Evolutionary conservation across 345 rosid species (phyloP), one percentile per base, ranked within the genome.

Genomic region (Melaleuca alternifolia): DNA sequence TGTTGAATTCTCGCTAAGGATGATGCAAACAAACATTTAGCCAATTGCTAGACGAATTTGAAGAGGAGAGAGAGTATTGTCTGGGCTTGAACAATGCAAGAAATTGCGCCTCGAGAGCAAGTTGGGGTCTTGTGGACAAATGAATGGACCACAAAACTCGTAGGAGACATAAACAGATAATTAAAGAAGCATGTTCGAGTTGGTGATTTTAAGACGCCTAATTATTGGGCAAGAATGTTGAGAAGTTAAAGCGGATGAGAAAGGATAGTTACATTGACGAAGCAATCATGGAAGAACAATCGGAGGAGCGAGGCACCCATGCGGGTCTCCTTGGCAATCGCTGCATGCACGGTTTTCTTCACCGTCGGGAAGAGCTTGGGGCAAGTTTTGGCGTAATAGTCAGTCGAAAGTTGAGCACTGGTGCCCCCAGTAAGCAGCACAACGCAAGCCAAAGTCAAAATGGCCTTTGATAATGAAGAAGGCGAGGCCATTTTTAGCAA

Each of bases 221-320:
- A 26, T 21, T 10, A 24, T 41, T 5, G 26, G 56, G 13, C 7
- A 50, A 30, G 9, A 41, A 16, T 21, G 50, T 54, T 3, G 6
- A 30, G 33, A 61, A 15, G 18, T 50, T 24, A 48, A 24, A 10
- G 77, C 24, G 50, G 21, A 56, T 50, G n/a, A 12, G 23, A 61
- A 50, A 13, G 28, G 14, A 24, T 3, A 84, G 53, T 90, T 94
- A 97, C 99, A 81, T 96, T 97, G 86, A 97, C 98, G 82, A 97
- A 97, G 87, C 99, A 97, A 77, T 97, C 99, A 24, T 96, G 99
- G 93, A 96, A 97, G 93, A 92, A 93, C 85, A 97, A 87, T 61
- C 99, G 98, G 86, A 96, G 93, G 52, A 97, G 87, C 28, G 98
- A 96, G n/a, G 98, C 99, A 14, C 98, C 98, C 89, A 93, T 90